Conservation (phyloP, 495 filamentous ascomycete genomes). For the Aspergillus sclerotiicarbonarius region DNA sequence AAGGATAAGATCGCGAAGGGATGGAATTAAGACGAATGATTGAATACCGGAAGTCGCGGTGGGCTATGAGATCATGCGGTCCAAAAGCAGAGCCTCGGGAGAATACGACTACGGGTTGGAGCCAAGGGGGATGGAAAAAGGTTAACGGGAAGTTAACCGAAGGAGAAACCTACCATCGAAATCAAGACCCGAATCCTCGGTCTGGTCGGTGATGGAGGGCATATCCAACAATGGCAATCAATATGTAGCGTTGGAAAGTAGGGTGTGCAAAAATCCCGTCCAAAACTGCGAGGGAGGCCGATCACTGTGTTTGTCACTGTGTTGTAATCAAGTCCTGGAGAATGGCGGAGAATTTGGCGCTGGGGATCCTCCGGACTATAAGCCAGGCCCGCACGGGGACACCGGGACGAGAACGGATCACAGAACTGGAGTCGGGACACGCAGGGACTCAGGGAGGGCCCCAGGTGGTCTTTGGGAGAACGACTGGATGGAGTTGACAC, state of each 20-base stretch:
- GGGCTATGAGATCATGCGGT: slow-evolving; percentile 25
- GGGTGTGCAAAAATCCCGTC: neutral
- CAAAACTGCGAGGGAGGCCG: neutral
- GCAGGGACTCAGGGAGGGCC: neutral
- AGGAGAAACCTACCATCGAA: slow-evolving; percentile 34
- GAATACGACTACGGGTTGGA: slow-evolving; percentile 22
- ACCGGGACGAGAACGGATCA: neutral
- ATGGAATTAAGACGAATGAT: slow-evolving; percentile 2
- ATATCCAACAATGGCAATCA: slow-evolving; percentile 17
- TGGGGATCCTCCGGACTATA: neutral
- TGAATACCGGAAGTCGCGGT: slow-evolving; percentile 13
- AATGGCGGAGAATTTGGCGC: too few relatives aligned
- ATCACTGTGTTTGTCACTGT: too few relatives aligned
- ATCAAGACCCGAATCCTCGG: slow-evolving; percentile 26
- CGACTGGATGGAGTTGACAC: neutral
- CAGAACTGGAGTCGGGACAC: slow-evolving; percentile 1
- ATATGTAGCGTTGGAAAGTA: too few relatives aligned
- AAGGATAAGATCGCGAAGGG: neutral
- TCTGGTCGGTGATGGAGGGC: slow-evolving; percentile 36
- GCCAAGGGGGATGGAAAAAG: slow-evolving; percentile 14
- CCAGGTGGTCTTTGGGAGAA: neutral
- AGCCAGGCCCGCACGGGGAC: neutral
- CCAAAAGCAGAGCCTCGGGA: slow-evolving; percentile 16
- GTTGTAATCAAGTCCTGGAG: too few relatives aligned
- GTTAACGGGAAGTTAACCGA: slow-evolving; percentile 8